These are phyloP conservation scores for Nicotiana sylvestris DNA, from an alignment of 257 asterid genomes.

Conservation along the genomic window DNA sequence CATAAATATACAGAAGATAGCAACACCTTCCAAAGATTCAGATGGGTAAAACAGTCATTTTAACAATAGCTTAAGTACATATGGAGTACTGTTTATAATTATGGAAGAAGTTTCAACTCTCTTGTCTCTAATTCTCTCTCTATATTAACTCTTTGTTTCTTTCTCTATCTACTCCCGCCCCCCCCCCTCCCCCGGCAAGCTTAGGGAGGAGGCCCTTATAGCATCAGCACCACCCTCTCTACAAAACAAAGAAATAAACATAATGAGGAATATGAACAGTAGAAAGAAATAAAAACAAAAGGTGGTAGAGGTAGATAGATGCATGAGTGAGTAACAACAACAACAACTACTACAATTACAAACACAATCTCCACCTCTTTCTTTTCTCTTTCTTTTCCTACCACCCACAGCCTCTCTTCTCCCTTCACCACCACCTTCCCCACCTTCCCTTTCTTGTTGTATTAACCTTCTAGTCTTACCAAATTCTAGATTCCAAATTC, in stretches of 20 bases:
- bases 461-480: slow-evolving; percentile 22
- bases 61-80: background rate
- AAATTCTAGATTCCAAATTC: slow-evolving; percentile 11
- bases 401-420: slow-evolving; percentile 29
- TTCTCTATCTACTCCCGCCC: background rate
- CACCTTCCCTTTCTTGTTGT: background rate
- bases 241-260: slow-evolving; percentile 27
- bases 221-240: slow-evolving; percentile 17
- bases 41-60: background rate
- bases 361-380: slow-evolving; percentile 13
- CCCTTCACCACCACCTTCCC: background rate
- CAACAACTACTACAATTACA: slow-evolving; percentile 19
- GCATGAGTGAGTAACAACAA: slow-evolving; percentile 75
- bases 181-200: background rate
- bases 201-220: background rate
- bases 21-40: background rate
- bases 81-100: background rate
- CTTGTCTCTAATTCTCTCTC: background rate
- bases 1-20: background rate
- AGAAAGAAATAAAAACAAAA: slow-evolving; percentile 53
- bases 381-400: slow-evolving; percentile 1
- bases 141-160: background rate
- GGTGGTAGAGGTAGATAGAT: slow-evolving; percentile 99
- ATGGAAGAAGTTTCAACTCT: slow-evolving; percentile 19
- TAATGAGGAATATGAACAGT: slow-evolving; percentile 23